These are phyloP conservation scores for Luvunga scandens DNA, from an alignment of 345 rosid species.

Conservation along the genomic window DNA sequence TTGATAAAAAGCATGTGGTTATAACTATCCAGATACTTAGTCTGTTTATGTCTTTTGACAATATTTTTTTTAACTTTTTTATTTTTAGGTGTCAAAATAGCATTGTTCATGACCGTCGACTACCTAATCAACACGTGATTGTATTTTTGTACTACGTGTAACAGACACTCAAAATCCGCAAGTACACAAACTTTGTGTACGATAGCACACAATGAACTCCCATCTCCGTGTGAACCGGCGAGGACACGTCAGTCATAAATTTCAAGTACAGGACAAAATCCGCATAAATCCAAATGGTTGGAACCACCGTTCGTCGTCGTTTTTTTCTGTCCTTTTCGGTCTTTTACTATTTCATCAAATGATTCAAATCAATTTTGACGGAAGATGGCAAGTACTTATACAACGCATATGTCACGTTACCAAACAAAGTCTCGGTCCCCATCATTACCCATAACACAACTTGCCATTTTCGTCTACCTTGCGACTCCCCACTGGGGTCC, in stretches of 20 bases:
- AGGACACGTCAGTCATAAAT: constrained; percentile 13
- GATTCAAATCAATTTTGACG: too few species aligned
- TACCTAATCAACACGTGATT: too few species aligned
- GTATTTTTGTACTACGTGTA: too few species aligned
- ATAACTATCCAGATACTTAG: too few species aligned
- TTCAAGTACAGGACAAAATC: constrained; percentile 20
- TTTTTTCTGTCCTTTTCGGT: constrained; percentile 15
- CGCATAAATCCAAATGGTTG: background rate
- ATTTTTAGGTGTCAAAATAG: too few species aligned
- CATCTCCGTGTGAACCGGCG: background rate
- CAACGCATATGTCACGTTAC: background rate
- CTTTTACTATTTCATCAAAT: background rate
- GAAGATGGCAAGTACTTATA: background rate
- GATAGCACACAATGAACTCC: too few species aligned
- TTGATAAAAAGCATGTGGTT: too few species aligned
- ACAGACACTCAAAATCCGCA: too few species aligned
- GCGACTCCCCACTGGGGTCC: background rate
- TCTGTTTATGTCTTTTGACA: too few species aligned
- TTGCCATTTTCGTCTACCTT: background rate
- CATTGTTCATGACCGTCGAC: too few species aligned
- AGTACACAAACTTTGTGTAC: too few species aligned
- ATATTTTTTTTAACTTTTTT: too few species aligned
- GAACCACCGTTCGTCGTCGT: background rate
- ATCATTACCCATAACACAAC: background rate
- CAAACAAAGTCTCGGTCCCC: background rate